These are phyloP conservation scores for Podaxis pistillaris DNA, from an alignment of 768 basidiomycete species.

Conservation along the genomic window DNA sequence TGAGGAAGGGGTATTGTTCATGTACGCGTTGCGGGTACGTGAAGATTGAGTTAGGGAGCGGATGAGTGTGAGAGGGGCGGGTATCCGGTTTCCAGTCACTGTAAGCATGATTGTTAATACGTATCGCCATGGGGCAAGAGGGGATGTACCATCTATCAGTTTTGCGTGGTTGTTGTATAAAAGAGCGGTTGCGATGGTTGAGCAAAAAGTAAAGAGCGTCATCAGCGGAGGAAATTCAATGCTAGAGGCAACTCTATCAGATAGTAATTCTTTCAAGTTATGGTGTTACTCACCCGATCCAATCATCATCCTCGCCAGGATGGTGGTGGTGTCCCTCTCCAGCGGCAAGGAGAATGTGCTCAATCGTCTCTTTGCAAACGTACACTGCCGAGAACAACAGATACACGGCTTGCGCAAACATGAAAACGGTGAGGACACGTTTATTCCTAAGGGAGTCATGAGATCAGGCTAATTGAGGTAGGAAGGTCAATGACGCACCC, in stretches of 20 bases:
- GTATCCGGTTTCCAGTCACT: constrained; percentile 66
- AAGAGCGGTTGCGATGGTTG: constrained; percentile 55
- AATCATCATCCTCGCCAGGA: constrained; percentile 53
- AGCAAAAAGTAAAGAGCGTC: constrained; percentile 52
- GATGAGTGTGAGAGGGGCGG: constrained; percentile 49
- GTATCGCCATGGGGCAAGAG: background rate
- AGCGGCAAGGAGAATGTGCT: constrained; percentile 80
- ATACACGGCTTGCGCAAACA: constrained; percentile 92
- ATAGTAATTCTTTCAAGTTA: background rate
- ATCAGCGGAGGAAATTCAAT: constrained; percentile 69
- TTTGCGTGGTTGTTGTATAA: constrained; percentile 63
- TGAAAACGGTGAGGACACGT: constrained; percentile 64
- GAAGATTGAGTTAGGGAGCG: constrained; percentile 40
- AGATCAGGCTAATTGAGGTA: constrained; percentile 6
- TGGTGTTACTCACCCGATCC: constrained; percentile 31
- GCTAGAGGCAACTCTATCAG: constrained; percentile 22
- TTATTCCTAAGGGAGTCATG: constrained; percentile 44
- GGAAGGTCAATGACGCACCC: constrained; percentile 25
- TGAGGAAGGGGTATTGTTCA: constrained; percentile 26
- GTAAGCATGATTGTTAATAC: constrained; percentile 2
- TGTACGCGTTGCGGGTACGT: constrained; percentile 22
- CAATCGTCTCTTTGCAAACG: constrained; percentile 95
- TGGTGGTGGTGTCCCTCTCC: constrained; percentile 65
- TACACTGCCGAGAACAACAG: constrained; percentile 93
- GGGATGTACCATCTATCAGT: constrained; percentile 58